Evolutionary conservation across 2,329 filamentous ascomycete genomes (phyloP), one percentile per base, ranked within the genome.

Genomic region (Claviceps sorghi): DNA sequence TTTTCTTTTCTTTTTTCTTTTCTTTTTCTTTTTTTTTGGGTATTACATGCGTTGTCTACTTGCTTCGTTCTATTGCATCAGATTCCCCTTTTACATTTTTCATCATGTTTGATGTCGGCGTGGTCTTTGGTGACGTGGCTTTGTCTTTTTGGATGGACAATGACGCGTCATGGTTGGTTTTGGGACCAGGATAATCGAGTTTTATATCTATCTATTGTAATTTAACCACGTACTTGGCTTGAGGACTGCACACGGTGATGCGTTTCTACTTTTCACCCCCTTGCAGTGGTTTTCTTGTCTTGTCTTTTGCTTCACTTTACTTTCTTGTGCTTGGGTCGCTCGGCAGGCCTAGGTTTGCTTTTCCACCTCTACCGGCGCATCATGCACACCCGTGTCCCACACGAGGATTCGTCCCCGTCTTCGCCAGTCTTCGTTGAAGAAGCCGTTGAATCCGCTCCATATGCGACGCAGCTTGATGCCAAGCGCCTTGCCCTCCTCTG

Each of bases 361-460:
- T n/a, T n/a, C n/a, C n/a, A n/a, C n/a, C n/a, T n/a, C n/a, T n/a
- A n/a, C 15, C 13, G 21, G 42, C 13, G 21, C 42, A 9, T 30
- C 45, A 34, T 55, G 67, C 19, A 70, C 53, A 4, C 69, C 69
- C 3, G 73, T 76, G 45, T 78, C 73, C 80, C 80, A 84, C 19
- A 84, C 77, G 30, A 82, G 69, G 57, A 84, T 67, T 55, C 70
- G 69, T 1, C 80, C 80, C 2, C 68, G 63, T 52, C 80, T 71
- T 52, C 79, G 69, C 65, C 69, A 72, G 61, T 84, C 80, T 61
- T 83, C 80, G 56, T 78, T 79, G 61, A 82, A 82, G 48, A 79
- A 65, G 11, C 78, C 80, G 60, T 83, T 84, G 65, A 74, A 79
- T 2, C 69, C 72, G 41, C 68, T 67, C 80, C 79, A 83, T 8